phyloP scores from a whole-genome alignment of 257 asterid genomes.

The Ophiorrhiza pumila region DNA sequence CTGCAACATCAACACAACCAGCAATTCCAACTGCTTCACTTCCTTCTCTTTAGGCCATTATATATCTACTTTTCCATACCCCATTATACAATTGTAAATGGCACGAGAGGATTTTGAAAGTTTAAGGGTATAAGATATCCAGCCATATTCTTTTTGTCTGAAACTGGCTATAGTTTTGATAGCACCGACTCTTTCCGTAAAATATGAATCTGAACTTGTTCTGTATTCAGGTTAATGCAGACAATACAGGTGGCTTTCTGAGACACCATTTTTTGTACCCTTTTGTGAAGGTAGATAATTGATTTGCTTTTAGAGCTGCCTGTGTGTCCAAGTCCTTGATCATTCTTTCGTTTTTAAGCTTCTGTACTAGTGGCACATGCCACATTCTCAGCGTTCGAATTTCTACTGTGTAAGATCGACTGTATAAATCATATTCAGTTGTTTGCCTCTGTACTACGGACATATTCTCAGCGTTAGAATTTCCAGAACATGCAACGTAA shows the following conservation, averaged over 20 bases:
- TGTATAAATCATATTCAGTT: too few relatives aligned
- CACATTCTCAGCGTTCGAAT: too few relatives aligned
- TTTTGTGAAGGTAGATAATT: background rate
- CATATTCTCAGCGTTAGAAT: too few relatives aligned
- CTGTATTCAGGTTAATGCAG: background rate
- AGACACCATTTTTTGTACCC: background rate
- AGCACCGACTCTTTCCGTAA: background rate
- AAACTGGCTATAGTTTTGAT: background rate
- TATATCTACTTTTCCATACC: background rate
- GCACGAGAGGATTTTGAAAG: constrained; percentile 5
- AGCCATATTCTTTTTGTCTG: background rate
- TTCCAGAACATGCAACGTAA: too few relatives aligned
- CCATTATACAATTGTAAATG: constrained; percentile 13
- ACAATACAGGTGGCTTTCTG: background rate
- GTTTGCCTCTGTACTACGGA: too few relatives aligned
- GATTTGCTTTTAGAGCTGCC: background rate
- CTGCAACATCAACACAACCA: constrained; percentile 30
- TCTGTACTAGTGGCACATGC: too few relatives aligned
- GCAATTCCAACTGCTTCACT: constrained; percentile 31
- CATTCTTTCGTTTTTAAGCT: too few relatives aligned
- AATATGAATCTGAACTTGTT: background rate
- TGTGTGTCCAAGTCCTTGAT: too few relatives aligned
- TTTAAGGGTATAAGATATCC: too few relatives aligned
- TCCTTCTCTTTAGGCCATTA: constrained; percentile 30
- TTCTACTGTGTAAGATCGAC: too few relatives aligned